These are phyloP conservation scores for Coemansia sp. DNA, from an alignment of 192 early-diverging fungal species.

Conservation along the genomic window DNA sequence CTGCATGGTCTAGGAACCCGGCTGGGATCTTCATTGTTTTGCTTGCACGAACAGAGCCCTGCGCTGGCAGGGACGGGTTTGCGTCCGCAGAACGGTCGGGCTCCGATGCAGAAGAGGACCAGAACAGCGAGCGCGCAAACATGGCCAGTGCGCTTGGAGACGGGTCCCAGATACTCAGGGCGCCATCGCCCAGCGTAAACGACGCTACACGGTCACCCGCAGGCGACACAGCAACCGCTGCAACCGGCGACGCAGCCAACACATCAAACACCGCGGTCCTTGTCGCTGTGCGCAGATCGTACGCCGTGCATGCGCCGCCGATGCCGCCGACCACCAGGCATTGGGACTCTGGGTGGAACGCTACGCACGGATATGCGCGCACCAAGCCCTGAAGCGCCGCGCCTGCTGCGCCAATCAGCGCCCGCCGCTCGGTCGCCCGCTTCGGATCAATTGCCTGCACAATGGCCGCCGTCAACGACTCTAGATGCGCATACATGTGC, in stretches of 20 bases:
- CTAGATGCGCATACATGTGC: conserved; percentile 30
- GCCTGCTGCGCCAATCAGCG: conserved; percentile 46
- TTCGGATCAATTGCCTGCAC: conserved; percentile 48
- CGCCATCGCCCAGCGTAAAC: conserved; percentile 40
- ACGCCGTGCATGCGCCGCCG: conserved; percentile 42
- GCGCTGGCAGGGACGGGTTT: conserved; percentile 1
- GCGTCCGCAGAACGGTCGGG: not conserved
- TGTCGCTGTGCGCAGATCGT: conserved; percentile 47
- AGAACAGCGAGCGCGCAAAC: conserved; percentile 48
- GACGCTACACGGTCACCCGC: conserved; percentile 46
- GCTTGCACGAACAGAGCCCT: conserved; percentile 34
- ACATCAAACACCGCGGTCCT: conserved; percentile 37
- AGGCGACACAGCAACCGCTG: conserved; percentile 48
- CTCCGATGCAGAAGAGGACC: conserved; percentile 12
- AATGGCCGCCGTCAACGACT: conserved; percentile 29
- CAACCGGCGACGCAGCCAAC: conserved; percentile 26
- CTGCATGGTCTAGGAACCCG: conserved; percentile 29
- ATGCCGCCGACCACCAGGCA: conserved; percentile 38
- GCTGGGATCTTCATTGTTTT: conserved; percentile 47
- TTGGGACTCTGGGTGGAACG: conserved; percentile 46
- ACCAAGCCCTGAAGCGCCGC: conserved; percentile 47
- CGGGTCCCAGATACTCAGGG: conserved; percentile 51
- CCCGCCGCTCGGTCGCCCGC: conserved; percentile 31
- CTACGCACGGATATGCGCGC: conserved; percentile 39
- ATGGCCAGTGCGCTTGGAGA: conserved; percentile 49